Evolutionary conservation across 176 grass and related monocot genomes (phyloP).

Genomic region (Triticum urartu): DNA sequence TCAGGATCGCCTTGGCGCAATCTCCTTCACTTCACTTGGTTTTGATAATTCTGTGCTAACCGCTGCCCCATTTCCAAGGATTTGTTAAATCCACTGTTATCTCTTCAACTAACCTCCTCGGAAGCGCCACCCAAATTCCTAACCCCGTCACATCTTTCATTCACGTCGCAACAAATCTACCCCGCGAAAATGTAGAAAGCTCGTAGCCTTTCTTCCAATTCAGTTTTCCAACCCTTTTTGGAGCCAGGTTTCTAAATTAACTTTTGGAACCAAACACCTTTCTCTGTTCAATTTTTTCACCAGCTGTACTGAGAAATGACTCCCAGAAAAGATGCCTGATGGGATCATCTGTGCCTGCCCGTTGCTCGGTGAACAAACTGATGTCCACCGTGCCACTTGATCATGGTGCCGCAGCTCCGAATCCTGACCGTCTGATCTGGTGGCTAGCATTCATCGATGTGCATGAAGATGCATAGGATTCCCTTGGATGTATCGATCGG

Average conservation of each 20-base stretch:
- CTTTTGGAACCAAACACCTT: neutral
- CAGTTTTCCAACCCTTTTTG: neutral
- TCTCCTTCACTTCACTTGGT: slow-evolving; percentile 6
- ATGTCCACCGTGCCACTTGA: neutral
- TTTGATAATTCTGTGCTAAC: slow-evolving; percentile 24
- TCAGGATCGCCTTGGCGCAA: slow-evolving; percentile 23
- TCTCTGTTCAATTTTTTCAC: neutral
- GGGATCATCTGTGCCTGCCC: neutral
- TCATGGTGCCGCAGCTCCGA: neutral
- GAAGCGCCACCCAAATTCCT: slow-evolving; percentile 17
- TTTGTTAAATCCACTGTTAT: slow-evolving; percentile 46
- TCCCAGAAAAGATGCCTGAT: neutral
- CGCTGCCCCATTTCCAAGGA: slow-evolving; percentile 29
- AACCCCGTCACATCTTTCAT: slow-evolving; percentile 16
- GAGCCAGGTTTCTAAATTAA: neutral
- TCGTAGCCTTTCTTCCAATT: neutral
- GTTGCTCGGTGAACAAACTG: neutral
- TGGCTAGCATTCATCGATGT: neutral
- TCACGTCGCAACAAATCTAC: slow-evolving; percentile 3
- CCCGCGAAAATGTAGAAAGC: neutral
- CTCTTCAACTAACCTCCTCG: slow-evolving; percentile 42
- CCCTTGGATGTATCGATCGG: neutral
- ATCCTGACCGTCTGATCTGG: slow-evolving; percentile 8
- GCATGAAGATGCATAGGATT: neutral
- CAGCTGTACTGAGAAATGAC: neutral